phyloP scores from a whole-genome alignment of 1,284 basidiomycete genomes.

The Cerrena zonata region DNA sequence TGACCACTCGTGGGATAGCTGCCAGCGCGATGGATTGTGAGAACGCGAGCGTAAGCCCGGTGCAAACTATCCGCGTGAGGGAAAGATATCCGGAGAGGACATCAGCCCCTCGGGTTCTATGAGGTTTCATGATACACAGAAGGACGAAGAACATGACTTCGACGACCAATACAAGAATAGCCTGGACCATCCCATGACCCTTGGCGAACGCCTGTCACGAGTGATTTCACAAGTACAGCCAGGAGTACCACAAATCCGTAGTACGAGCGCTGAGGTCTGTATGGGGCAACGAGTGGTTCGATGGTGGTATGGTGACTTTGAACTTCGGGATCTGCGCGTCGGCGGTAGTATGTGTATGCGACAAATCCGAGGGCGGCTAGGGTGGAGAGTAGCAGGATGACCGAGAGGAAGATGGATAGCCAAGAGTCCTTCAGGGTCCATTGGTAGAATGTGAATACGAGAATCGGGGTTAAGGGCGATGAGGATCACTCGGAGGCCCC shows the following conservation, averaged over 20 bases:
- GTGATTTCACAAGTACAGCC: conserved; percentile 58
- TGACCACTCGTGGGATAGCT: conserved; percentile 70
- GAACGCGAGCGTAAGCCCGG: conserved; percentile 65
- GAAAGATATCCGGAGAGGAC: conserved; percentile 61
- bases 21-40: conserved; percentile 51
- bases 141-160: conserved; percentile 59
- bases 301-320: conserved; percentile 23
- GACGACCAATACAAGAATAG: conserved; percentile 63
- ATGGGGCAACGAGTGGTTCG: conserved; percentile 51
- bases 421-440: conserved; percentile 85
- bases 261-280: conserved; percentile 50
- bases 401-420: conserved; percentile 66
- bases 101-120: conserved; percentile 52
- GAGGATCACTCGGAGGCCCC: conserved; percentile 56
- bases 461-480: conserved; percentile 62
- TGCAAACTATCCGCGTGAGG: conserved; percentile 56
- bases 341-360: conserved; percentile 39
- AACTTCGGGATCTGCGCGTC: conserved; percentile 9
- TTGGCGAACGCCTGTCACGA: conserved; percentile 73
- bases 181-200: conserved; percentile 61
- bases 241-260: conserved; percentile 52
- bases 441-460: conserved; percentile 79
- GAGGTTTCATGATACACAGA: conserved; percentile 51
- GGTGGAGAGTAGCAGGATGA: conserved; percentile 58
- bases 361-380: conserved; percentile 42